Evolutionary conservation across 2,329 filamentous ascomycete genomes (phyloP).

Genomic region (Alternaria sp.): DNA sequence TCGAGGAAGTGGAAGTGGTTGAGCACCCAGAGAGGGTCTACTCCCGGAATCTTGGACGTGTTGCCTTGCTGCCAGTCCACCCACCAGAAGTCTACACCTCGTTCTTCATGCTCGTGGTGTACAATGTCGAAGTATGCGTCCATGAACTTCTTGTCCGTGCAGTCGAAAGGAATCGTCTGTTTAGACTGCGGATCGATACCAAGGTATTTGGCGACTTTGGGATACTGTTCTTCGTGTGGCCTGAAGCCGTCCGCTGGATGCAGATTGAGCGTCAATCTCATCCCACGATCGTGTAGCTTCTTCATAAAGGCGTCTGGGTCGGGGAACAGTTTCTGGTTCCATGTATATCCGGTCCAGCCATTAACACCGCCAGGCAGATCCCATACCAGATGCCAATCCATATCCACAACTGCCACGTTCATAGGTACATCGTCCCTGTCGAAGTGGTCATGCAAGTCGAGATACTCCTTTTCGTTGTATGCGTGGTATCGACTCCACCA

Average conservation of each 20-base stretch:
- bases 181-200: slow-evolving; percentile 60
- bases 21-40: slow-evolving; percentile 71
- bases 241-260: slow-evolving; percentile 69
- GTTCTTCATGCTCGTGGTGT: slow-evolving; percentile 63
- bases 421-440: slow-evolving; percentile 62
- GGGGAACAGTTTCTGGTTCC: slow-evolving; percentile 67
- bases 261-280: slow-evolving; percentile 68
- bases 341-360: slow-evolving; percentile 71
- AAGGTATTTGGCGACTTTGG: slow-evolving; percentile 62
- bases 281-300: slow-evolving; percentile 60
- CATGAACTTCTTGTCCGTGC: slow-evolving; percentile 62
- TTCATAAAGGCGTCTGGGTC: slow-evolving; percentile 62
- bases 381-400: slow-evolving; percentile 70
- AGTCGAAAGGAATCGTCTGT: slow-evolving; percentile 65
- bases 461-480: slow-evolving; percentile 65
- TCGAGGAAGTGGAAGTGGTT: slow-evolving; percentile 72
- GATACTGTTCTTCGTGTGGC: slow-evolving; percentile 65
- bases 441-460: slow-evolving; percentile 67
- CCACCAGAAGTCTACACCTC: slow-evolving; percentile 72
- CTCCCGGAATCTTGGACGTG: slow-evolving; percentile 62
- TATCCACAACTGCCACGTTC: slow-evolving; percentile 68
- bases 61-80: slow-evolving; percentile 72
- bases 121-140: slow-evolving; percentile 67
- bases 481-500: slow-evolving; percentile 72
- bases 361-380: slow-evolving; percentile 48